Evolutionary conservation across 768 basidiomycete species (phyloP).

Genomic region (Leccinum incarnatum): DNA sequence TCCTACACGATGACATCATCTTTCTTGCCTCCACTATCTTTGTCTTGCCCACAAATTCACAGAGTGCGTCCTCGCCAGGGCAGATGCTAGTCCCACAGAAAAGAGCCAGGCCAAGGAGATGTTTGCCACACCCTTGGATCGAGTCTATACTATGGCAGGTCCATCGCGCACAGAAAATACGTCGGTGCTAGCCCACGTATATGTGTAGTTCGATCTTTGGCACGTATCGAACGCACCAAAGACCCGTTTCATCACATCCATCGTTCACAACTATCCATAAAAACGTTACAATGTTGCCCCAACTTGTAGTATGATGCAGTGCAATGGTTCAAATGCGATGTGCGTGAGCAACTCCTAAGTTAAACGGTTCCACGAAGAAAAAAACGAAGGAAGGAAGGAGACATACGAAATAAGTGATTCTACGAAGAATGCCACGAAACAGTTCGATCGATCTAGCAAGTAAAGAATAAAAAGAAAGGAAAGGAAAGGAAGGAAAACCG

Average conservation of each 20-base stretch:
- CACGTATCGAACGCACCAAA: no score
- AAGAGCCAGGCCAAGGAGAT: no score
- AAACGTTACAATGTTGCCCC: not conserved
- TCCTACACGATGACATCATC: constrained; percentile 31
- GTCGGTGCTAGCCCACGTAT: no score
- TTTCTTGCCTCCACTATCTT: no score
- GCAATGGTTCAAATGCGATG: not conserved
- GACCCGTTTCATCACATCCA: not conserved
- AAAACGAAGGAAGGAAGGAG: not conserved
- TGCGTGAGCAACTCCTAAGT: not conserved
- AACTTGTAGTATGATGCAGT: not conserved
- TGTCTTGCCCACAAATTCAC: no score
- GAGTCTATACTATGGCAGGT: no score
- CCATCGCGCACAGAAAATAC: no score
- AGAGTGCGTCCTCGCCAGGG: constrained; percentile 35
- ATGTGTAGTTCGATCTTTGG: no score
- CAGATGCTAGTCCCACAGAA: no score
- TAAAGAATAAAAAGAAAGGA: not conserved
- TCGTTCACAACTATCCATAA: not conserved
- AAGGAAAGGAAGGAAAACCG: not conserved
- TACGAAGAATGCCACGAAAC: not conserved
- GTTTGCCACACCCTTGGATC: constrained; percentile 8
- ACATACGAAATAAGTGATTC: not conserved
- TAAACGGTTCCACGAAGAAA: not conserved
- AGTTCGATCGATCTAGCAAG: not conserved